Evolutionary conservation across 2,329 filamentous ascomycete genomes (phyloP).

Genomic region (Penicillium sp.): DNA sequence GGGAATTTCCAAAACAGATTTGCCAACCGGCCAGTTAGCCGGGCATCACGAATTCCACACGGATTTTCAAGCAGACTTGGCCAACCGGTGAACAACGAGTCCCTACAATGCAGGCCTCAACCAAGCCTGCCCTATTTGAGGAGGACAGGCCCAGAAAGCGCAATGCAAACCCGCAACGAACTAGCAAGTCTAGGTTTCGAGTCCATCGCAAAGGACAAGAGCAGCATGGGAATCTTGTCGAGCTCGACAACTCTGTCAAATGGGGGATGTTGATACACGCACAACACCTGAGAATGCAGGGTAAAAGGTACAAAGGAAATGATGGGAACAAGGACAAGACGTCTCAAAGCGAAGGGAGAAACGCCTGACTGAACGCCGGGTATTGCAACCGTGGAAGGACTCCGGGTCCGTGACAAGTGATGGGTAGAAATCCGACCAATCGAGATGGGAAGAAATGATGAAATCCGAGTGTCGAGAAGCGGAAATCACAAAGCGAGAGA

Average conservation of each 20-base stretch:
- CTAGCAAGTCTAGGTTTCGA: background rate
- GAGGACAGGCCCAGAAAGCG: background rate
- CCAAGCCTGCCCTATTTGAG: background rate
- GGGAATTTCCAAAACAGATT: background rate
- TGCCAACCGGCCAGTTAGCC: background rate
- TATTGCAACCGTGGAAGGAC: conserved; percentile 22
- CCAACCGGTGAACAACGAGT: conserved; percentile 1
- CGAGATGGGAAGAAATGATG: background rate
- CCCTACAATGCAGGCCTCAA: background rate
- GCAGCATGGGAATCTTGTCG: background rate
- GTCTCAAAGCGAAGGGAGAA: conserved; percentile 16
- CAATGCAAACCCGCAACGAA: background rate
- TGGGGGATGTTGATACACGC: conserved; percentile 24
- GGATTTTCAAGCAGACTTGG: background rate
- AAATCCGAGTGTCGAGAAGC: conserved; percentile 5
- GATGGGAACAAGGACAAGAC: conserved; percentile 7
- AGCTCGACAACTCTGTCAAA: background rate
- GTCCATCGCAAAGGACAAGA: background rate
- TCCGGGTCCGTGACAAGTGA: conserved; percentile 23
- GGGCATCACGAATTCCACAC: background rate
- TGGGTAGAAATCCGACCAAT: conserved; percentile 9
- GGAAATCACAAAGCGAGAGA: conserved; percentile 5
- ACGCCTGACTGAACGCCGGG: conserved; percentile 24
- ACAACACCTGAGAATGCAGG: conserved; percentile 24
- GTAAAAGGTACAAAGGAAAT: conserved; percentile 25